Conservation (phyloP, 305 asterid species). For the Fraxinus sp. region DNA sequence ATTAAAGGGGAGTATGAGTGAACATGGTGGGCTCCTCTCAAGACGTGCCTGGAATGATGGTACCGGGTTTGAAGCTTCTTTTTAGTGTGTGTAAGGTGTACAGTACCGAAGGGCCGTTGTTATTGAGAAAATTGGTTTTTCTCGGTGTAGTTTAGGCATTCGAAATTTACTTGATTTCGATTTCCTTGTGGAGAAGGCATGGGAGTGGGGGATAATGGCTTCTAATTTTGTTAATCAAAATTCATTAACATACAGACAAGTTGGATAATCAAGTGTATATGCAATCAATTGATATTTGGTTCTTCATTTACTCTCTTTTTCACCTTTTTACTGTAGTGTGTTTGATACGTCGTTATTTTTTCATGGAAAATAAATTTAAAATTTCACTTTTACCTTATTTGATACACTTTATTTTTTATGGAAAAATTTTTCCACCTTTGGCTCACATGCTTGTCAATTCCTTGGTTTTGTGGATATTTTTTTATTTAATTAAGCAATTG, state of each 20-base stretch:
- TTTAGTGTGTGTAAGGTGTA: slow-evolving; percentile 59
- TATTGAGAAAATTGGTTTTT: slow-evolving; percentile 36
- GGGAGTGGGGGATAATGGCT: slow-evolving; percentile 9
- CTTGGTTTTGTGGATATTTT: no score
- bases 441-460: no score
- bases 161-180: slow-evolving; percentile 27
- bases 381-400: no score
- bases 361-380: no score
- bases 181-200: slow-evolving; percentile 16
- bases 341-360: not conserved
- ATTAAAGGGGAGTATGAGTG: slow-evolving; percentile 83
- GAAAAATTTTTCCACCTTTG: no score
- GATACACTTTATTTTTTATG: no score
- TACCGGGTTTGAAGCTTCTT: slow-evolving; percentile 53
- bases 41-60: slow-evolving; percentile 58
- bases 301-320: not conserved
- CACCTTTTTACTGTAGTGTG: not conserved
- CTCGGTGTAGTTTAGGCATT: slow-evolving; percentile 44
- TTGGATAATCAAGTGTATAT: slow-evolving; percentile 32
- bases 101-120: slow-evolving; percentile 52
- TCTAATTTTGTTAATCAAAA: slow-evolving; percentile 42
- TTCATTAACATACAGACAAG: slow-evolving; percentile 35
- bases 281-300: slow-evolving; percentile 30
- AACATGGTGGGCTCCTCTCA: slow-evolving; percentile 55
- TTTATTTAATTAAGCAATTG: no score